Conservation (phyloP, 2,329 filamentous ascomycete species). For the Plectosphaerella plurivora region DNA sequence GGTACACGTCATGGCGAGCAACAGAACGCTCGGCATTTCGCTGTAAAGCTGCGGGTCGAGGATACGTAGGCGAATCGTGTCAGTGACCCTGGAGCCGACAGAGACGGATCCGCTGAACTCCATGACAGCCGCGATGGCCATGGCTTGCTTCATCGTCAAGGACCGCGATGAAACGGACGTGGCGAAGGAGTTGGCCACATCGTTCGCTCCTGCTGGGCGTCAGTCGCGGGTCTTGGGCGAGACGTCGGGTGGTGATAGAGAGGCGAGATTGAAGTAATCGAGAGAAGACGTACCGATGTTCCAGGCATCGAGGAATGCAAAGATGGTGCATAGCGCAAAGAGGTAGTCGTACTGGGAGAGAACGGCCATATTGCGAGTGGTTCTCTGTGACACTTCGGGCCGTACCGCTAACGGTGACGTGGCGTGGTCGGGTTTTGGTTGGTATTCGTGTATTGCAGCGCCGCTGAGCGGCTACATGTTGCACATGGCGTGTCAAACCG, state of each 20-base stretch:
- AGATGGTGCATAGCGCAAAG: conserved; percentile 51
- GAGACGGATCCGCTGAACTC: conserved; percentile 39
- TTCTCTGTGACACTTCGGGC: too few relatives aligned
- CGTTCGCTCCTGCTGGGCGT: conserved; percentile 34
- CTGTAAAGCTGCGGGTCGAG: conserved; percentile 38
- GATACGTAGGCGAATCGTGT: conserved; percentile 43
- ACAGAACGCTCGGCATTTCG: conserved; percentile 39
- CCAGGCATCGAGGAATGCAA: conserved; percentile 55
- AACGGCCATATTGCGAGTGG: conserved; percentile 19
- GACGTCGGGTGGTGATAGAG: too few relatives aligned
- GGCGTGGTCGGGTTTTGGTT: too few relatives aligned
- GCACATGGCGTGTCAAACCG: background rate
- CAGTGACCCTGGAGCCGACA: conserved; percentile 30
- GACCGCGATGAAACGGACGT: conserved; percentile 41
- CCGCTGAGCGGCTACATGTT: background rate
- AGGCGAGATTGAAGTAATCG: too few relatives aligned
- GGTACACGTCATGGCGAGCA: conserved; percentile 51
- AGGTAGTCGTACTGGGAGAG: conserved; percentile 50
- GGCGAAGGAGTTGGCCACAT: conserved; percentile 44
- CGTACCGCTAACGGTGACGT: too few relatives aligned
- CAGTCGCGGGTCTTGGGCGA: background rate
- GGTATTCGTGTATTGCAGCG: background rate
- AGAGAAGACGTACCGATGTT: conserved; percentile 42
- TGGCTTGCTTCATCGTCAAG: conserved; percentile 40
- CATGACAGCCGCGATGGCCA: conserved; percentile 35